phyloP scores from a whole-genome alignment of 2,329 filamentous ascomycete species.

The Corinectria fuckeliana region DNA sequence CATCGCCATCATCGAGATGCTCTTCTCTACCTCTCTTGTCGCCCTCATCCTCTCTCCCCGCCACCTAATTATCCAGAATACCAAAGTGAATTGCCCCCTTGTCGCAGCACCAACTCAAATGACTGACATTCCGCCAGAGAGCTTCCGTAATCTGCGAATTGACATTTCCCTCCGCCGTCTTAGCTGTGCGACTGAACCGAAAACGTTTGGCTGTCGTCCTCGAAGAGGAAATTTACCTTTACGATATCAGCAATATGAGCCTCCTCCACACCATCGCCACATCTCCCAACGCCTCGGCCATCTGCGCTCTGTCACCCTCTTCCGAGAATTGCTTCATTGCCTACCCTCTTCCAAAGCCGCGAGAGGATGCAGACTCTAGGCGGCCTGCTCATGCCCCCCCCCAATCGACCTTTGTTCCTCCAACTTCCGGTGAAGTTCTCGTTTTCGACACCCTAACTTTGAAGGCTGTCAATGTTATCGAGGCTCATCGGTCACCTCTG shows the following conservation, averaged over 20 bases:
- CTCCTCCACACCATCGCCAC: constrained; percentile 91
- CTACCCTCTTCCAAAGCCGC: constrained; percentile 82
- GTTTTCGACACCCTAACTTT: constrained; percentile 90
- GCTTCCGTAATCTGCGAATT: constrained; percentile 94
- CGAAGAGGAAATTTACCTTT: constrained; percentile 96
- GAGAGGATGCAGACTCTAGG: constrained; percentile 63
- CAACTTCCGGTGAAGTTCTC: constrained; percentile 89
- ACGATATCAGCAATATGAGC: constrained; percentile 99
- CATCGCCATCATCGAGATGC: constrained; percentile 96
- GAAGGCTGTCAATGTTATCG: constrained; percentile 93
- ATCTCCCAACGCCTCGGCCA: constrained; percentile 89
- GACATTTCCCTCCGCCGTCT: constrained; percentile 94
- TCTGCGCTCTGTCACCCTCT: constrained; percentile 90
- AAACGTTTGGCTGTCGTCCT: constrained; percentile 93
- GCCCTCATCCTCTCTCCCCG: constrained; percentile 91
- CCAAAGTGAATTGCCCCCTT: constrained; percentile 68
- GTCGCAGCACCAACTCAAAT: not conserved
- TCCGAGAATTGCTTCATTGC: constrained; percentile 96
- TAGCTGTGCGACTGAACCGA: constrained; percentile 91
- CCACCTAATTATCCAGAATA: constrained; percentile 95
- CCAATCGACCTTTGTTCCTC: constrained; percentile 75
- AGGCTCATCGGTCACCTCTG: constrained; percentile 90
- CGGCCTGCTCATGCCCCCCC: constrained; percentile 86
- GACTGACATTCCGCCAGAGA: constrained; percentile 50
- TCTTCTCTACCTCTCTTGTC: constrained; percentile 96